Conservation (phyloP, 2,329 filamentous ascomycete genomes). For the Cercospora beticola region DNA sequence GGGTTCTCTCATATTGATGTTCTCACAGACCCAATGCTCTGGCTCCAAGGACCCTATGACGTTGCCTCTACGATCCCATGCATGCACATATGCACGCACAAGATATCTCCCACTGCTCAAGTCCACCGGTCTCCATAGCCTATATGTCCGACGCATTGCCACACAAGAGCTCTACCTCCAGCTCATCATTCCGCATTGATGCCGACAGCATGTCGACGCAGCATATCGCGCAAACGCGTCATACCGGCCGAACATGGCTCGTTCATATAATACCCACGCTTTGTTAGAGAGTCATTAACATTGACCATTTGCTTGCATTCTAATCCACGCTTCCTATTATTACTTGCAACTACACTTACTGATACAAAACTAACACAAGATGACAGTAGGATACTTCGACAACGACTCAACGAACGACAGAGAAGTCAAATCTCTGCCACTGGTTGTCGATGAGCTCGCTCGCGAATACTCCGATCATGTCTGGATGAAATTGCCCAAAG, state of each 20-base stretch:
- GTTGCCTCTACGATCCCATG: neutral
- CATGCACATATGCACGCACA: neutral
- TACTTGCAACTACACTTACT: too few relatives aligned
- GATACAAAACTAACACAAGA: neutral
- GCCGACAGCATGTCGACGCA: neutral
- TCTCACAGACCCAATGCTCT: neutral
- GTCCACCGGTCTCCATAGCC: neutral
- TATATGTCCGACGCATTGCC: neutral
- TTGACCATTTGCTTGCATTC: neutral
- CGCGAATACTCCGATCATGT: slow-evolving; percentile 22
- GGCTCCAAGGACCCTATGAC: slow-evolving; percentile 2
- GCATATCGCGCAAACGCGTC: neutral
- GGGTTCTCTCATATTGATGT: neutral
- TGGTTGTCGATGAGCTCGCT: slow-evolving; percentile 25
- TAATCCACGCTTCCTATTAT: too few relatives aligned
- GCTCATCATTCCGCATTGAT: neutral
- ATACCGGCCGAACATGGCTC: neutral
- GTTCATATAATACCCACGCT: neutral
- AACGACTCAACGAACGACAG: neutral
- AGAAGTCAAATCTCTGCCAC: slow-evolving; percentile 19
- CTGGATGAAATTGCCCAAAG: slow-evolving; percentile 26
- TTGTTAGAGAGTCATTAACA: too few relatives aligned
- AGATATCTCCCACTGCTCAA: neutral
- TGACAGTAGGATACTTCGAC: slow-evolving; percentile 1
- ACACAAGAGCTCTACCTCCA: neutral